Conservation (phyloP, 352 stramenopile species). For the Phytophthora cajani region DNA sequence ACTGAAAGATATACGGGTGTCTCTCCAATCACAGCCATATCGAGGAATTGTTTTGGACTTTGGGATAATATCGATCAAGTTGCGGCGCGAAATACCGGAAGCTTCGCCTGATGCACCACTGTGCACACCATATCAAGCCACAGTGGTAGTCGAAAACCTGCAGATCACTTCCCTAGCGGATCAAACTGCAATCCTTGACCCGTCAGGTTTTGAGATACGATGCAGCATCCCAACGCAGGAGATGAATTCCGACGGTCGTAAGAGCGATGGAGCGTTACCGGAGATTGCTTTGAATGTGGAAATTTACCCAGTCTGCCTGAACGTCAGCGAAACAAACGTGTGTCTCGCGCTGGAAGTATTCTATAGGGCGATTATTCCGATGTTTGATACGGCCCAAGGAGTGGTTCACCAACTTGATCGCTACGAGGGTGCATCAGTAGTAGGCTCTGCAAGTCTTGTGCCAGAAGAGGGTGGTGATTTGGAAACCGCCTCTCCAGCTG, state of each 20-base stretch:
- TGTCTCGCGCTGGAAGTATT: slow-evolving; percentile 47
- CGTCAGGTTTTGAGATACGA: slow-evolving; percentile 43
- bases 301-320: slow-evolving; percentile 48
- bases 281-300: slow-evolving; percentile 35
- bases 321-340: slow-evolving; percentile 53
- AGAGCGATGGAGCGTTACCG: neutral
- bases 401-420: slow-evolving; percentile 31
- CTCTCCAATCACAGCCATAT: slow-evolving; percentile 34
- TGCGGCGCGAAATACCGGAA: slow-evolving; percentile 26
- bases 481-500: neutral
- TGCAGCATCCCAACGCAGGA: slow-evolving; percentile 18
- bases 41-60: slow-evolving; percentile 62
- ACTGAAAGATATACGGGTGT: slow-evolving; percentile 37
- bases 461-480: slow-evolving; percentile 12
- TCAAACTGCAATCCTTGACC: slow-evolving; percentile 44
- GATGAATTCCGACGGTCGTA: slow-evolving; percentile 1
- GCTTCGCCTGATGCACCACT: slow-evolving; percentile 2
- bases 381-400: slow-evolving; percentile 35
- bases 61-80: slow-evolving; percentile 43
- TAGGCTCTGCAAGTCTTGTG: slow-evolving; percentile 21
- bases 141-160: slow-evolving; percentile 33
- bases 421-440: slow-evolving; percentile 19
- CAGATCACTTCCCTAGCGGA: slow-evolving; percentile 41
- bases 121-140: slow-evolving; percentile 20
- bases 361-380: slow-evolving; percentile 40